Evolutionary conservation across 768 basidiomycete genomes (phyloP), one percentile per base, ranked within the genome.

Genomic region (Steccherinum ochraceum): DNA sequence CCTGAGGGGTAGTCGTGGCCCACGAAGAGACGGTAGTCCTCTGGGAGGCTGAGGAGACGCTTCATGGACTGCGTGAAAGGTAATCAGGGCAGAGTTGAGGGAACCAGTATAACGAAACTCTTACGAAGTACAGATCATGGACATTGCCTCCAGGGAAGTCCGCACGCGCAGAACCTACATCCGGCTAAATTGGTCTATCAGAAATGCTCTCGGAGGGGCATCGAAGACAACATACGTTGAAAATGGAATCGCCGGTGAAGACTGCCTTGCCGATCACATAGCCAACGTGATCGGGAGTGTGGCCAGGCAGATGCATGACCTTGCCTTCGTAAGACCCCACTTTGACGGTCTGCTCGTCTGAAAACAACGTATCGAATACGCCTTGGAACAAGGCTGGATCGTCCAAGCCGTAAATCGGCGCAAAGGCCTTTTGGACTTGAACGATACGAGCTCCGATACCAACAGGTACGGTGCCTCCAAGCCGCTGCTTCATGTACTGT

Each of bases 191-290:
- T 11, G 12, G 20, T 19, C 12, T 40, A 18, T 53, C 3, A 43
- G 46, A 30, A 43, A 24, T 21, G 18, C 5, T 10, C 20, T 24
- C 18, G 16, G 27, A 21, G 40, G 25, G 20, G 24, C 35, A 12
- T n/a, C 23, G 12, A 16, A 16, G 2, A 35, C 12, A 12, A 56
- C 64, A 19, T 51, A 66, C 65, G 49, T 67, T 64, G 51, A 72
- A 72, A 47, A 71, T 70, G 4, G 69, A 70, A 39, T 72, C 71
- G 3, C 71, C 69, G 4, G 66, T 67, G 49, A 72, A 72, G 18
- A 69, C 65, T 13, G 66, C 61, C 24, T 64, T 60, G 13, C 68
- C 68, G 35, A 72, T 52, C 7, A 70, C 52, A 52, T 69, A 72
- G 10, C 66, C 67, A 19, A 70, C 56, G 46, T 67, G 69, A 48